Conservation (phyloP, 192 early-diverging fungal species). For the Mortierella claussenii region DNA sequence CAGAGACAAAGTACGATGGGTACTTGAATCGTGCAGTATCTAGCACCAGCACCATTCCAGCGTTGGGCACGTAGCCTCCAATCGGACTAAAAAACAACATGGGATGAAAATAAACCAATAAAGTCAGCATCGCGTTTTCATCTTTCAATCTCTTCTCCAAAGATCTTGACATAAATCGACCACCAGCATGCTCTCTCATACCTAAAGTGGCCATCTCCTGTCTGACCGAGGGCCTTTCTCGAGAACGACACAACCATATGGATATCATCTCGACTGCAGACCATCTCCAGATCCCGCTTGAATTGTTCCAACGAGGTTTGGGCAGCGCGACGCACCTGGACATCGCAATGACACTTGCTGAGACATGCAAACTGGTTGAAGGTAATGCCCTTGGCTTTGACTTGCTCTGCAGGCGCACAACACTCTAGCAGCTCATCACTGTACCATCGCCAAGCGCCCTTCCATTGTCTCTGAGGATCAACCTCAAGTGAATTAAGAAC, state of each 20-base stretch:
- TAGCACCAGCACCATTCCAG: constrained; percentile 81
- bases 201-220: constrained; percentile 93
- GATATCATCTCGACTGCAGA: constrained; percentile 73
- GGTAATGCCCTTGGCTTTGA: constrained; percentile 88
- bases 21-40: constrained; percentile 95
- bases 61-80: constrained; percentile 80
- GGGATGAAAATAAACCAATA: neutral
- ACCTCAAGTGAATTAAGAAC: constrained; percentile 94
- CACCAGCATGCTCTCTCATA: neutral
- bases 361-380: constrained; percentile 92
- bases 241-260: constrained; percentile 93
- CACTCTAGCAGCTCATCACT: constrained; percentile 80
- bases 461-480: constrained; percentile 88
- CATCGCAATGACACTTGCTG: constrained; percentile 88
- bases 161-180: no score
- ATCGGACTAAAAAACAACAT: constrained; percentile 70
- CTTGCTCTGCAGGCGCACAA: constrained; percentile 73
- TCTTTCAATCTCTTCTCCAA: neutral
- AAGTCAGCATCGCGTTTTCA: neutral
- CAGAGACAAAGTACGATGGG: constrained; percentile 85
- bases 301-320: constrained; percentile 80
- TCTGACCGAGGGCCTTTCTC: constrained; percentile 79
- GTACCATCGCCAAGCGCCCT: constrained; percentile 83
- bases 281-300: constrained; percentile 73
- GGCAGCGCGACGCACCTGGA: constrained; percentile 77